Evolutionary conservation across 2,329 filamentous ascomycete species (phyloP).

Genomic region (Xylariaceae sp.): DNA sequence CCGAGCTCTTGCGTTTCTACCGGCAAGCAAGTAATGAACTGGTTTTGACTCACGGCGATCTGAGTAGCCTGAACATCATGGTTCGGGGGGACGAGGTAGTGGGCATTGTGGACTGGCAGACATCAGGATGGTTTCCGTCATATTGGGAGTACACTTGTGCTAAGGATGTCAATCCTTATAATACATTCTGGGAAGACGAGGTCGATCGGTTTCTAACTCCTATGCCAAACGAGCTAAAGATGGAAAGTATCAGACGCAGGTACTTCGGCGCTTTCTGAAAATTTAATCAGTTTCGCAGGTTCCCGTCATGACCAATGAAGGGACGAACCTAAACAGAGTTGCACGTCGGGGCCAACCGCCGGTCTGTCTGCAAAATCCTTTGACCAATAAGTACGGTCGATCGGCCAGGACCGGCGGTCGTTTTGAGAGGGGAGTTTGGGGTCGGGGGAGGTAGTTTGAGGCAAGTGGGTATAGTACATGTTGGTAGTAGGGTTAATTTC

Average conservation of each 20-base stretch:
- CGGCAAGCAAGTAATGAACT: too few relatives aligned
- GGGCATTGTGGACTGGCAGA: conserved; percentile 23
- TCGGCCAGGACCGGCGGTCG: too few relatives aligned
- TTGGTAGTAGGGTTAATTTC: too few relatives aligned
- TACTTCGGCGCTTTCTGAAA: conserved; percentile 20
- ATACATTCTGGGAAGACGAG: conserved; percentile 16
- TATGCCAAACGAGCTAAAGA: conserved; percentile 17
- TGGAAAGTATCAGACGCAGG: conserved; percentile 19
- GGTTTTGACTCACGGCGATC: conserved; percentile 29
- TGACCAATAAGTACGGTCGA: too few relatives aligned
- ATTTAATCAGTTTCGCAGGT: too few relatives aligned
- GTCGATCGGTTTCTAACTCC: conserved; percentile 20
- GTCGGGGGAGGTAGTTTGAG: too few relatives aligned
- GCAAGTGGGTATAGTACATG: too few relatives aligned
- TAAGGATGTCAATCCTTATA: conserved; percentile 17
- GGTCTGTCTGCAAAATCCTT: too few relatives aligned
- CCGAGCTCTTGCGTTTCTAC: conserved; percentile 23
- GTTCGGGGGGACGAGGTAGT: conserved; percentile 28
- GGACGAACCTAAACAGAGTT: too few relatives aligned
- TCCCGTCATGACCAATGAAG: too few relatives aligned
- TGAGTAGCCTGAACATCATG: conserved; percentile 31
- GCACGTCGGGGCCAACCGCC: too few relatives aligned
- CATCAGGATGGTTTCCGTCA: conserved; percentile 10
- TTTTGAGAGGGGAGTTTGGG: too few relatives aligned
- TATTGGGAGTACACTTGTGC: conserved; percentile 26